Evolutionary conservation across 306 rosid genomes (phyloP).

Genomic region (Clitoria ternatea): DNA sequence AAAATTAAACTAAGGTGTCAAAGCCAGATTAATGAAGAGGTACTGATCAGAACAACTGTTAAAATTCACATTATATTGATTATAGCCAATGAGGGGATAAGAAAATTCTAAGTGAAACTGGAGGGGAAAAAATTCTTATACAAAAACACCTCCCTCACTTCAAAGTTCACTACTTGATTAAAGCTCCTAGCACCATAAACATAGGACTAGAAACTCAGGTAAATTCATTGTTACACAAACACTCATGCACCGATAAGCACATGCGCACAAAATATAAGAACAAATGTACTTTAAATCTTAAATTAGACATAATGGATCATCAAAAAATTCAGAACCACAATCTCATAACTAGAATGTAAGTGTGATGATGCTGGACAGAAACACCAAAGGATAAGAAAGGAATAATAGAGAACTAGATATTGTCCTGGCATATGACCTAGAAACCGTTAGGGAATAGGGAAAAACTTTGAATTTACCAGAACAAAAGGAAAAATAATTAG

Average conservation of each 20-base stretch:
- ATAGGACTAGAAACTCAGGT: not conserved
- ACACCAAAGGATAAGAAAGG: not conserved
- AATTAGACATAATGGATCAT: not conserved
- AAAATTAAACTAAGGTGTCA: conserved; percentile 5
- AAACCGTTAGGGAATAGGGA: not conserved
- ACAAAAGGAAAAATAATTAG: not conserved
- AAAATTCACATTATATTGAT: conserved; percentile 7
- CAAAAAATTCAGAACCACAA: not conserved
- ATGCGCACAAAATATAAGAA: conserved; percentile 3
- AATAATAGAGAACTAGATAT: not conserved
- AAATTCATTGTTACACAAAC: not conserved
- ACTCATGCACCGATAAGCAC: not conserved
- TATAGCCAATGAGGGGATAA: not conserved
- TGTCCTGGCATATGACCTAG: conserved; percentile 5
- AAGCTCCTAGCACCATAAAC: not conserved
- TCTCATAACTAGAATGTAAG: not conserved
- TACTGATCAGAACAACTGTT: not conserved
- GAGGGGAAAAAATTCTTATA: not conserved
- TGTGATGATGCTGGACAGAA: not conserved
- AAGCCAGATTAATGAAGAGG: not conserved
- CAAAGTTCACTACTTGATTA: conserved; percentile 6
- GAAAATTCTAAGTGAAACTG: not conserved
- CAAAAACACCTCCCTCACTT: not conserved
- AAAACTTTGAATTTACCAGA: not conserved
- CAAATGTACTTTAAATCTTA: not conserved